phyloP scores from a whole-genome alignment of 805 yeast genomes.

The Candida michaelii region DNA sequence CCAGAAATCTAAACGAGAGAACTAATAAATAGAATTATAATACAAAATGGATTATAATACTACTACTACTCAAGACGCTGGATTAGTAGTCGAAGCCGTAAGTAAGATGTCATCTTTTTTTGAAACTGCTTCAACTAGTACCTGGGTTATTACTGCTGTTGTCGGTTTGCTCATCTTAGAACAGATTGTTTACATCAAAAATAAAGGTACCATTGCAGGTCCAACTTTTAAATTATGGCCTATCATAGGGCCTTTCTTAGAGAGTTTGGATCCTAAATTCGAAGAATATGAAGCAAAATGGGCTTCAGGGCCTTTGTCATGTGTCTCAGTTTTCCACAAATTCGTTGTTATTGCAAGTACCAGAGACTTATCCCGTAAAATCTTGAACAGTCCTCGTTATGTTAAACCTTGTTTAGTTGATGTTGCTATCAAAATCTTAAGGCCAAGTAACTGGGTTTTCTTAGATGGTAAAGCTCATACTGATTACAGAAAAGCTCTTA shows the following conservation, averaged over 20 bases:
- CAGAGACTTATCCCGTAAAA: slow-evolving; percentile 85
- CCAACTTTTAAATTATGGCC: slow-evolving; percentile 91
- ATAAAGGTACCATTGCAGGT: slow-evolving; percentile 89
- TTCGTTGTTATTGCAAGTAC: slow-evolving; percentile 92
- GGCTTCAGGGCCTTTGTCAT: slow-evolving; percentile 90
- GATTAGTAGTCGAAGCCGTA: background rate
- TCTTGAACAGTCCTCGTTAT: slow-evolving; percentile 77
- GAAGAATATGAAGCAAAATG: slow-evolving; percentile 91
- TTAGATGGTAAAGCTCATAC: slow-evolving; percentile 93
- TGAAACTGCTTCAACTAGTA: slow-evolving; percentile 26
- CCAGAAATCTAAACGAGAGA: background rate
- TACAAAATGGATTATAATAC: slow-evolving; percentile 5
- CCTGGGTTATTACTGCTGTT: slow-evolving; percentile 46
- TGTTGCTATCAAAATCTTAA: slow-evolving; percentile 88
- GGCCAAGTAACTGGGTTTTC: slow-evolving; percentile 98
- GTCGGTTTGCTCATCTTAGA: slow-evolving; percentile 59
- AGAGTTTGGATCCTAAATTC: slow-evolving; percentile 91
- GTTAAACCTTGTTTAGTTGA: slow-evolving; percentile 98
- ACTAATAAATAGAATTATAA: background rate
- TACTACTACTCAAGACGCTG: background rate
- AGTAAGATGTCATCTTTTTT: background rate
- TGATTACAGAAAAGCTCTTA: slow-evolving; percentile 88
- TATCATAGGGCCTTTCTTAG: slow-evolving; percentile 92
- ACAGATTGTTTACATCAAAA: slow-evolving; percentile 72
- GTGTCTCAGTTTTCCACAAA: slow-evolving; percentile 97